phyloP scores from a whole-genome alignment of 371 early-diverging fungal species.

The Rhizopus delemar region DNA sequence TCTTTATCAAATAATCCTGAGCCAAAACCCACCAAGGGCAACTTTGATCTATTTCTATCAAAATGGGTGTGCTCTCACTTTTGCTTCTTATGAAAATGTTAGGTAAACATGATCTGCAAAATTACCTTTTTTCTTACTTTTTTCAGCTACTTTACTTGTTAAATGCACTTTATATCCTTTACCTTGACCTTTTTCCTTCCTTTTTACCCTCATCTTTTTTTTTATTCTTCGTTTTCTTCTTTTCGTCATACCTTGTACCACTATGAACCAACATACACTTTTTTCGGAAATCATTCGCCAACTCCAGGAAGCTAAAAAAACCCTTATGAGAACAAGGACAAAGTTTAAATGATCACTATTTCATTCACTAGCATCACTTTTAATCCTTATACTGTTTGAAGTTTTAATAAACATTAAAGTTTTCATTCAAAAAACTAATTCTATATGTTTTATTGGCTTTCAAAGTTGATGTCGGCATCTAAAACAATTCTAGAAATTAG shows the following conservation, averaged over 20 bases:
- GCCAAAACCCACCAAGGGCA: conserved; percentile 8
- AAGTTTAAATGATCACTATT: no score
- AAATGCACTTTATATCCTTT: neutral
- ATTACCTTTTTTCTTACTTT: neutral
- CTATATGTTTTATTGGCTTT: no score
- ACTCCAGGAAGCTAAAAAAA: no score
- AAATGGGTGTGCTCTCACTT: neutral
- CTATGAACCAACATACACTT: conserved; percentile 1
- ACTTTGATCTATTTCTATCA: neutral
- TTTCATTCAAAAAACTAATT: no score
- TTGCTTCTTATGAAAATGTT: neutral
- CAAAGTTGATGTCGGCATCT: no score
- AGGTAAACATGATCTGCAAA: no score
- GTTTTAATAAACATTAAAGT: no score
- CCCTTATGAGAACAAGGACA: no score
- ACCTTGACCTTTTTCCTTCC: neutral
- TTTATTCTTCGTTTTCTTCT: neutral
- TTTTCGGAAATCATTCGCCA: no score
- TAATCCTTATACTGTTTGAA: no score
- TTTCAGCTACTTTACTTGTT: neutral
- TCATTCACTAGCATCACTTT: no score
- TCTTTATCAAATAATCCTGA: conserved; percentile 6
- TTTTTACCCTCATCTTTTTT: neutral
- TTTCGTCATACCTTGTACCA: neutral
- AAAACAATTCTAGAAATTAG: no score